These are phyloP conservation scores for Spathaspora girioi DNA, from an alignment of 805 yeast genomes.

Conservation along the genomic window DNA sequence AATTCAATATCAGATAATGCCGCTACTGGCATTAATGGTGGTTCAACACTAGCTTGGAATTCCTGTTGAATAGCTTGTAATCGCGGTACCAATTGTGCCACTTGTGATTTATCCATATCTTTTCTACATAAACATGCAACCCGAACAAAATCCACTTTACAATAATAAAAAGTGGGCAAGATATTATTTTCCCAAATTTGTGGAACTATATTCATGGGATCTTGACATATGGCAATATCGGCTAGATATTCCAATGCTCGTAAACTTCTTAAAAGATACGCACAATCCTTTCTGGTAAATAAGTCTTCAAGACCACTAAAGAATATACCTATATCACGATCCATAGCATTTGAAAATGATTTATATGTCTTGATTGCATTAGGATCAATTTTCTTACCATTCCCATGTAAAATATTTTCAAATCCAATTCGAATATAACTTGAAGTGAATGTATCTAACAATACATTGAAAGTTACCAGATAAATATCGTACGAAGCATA, in stretches of 20 bases:
- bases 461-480: constrained; percentile 33
- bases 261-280: constrained; percentile 35
- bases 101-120: constrained; percentile 33
- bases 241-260: constrained; percentile 38
- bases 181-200: constrained; percentile 56
- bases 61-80: constrained; percentile 25
- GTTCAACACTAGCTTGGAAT: constrained; percentile 30
- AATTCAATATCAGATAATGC: constrained; percentile 32
- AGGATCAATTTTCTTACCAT: constrained; percentile 41
- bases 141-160: constrained; percentile 67
- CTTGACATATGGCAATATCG: constrained; percentile 37
- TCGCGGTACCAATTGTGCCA: constrained; percentile 23
- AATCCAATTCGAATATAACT: constrained; percentile 37
- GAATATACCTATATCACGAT: constrained; percentile 35
- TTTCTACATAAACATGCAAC: constrained; percentile 55
- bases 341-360: constrained; percentile 35
- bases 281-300: constrained; percentile 38
- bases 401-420: constrained; percentile 38
- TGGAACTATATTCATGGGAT: constrained; percentile 30
- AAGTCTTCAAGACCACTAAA: constrained; percentile 33
- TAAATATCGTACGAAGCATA: constrained; percentile 41
- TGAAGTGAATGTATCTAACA: constrained; percentile 35
- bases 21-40: constrained; percentile 26
- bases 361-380: constrained; percentile 29
- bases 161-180: constrained; percentile 66